These are phyloP conservation scores for Nothophaeocryptopus gaeumannii DNA, from an alignment of 2,329 filamentous ascomycete genomes.

Conservation along the genomic window DNA sequence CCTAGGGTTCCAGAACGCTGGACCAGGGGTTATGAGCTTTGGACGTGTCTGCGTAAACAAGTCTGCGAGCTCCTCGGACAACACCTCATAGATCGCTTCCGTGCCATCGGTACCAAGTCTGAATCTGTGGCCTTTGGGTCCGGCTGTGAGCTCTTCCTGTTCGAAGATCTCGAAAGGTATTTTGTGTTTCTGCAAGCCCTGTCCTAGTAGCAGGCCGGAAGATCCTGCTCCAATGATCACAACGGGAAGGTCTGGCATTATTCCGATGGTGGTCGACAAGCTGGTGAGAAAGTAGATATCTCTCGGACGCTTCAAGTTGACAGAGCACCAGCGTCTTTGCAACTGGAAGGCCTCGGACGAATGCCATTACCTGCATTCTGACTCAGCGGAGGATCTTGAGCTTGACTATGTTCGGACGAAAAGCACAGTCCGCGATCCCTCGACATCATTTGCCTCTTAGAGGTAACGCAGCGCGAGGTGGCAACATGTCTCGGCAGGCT, in stretches of 20 bases:
- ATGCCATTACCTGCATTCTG: no score
- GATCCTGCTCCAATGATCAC: constrained; percentile 3
- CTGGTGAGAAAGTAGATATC: no score
- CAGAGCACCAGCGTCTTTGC: no score
- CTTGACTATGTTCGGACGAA: no score
- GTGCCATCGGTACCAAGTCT: constrained; percentile 2
- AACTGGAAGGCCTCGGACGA: no score
- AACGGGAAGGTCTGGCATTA: not conserved
- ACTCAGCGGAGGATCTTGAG: no score
- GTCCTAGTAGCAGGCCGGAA: not conserved
- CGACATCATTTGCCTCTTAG: no score
- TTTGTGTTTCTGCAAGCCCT: not conserved
- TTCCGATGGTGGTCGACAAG: no score
- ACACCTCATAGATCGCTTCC: not conserved
- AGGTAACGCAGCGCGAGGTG: no score
- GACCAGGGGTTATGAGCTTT: not conserved
- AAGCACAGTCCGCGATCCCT: no score
- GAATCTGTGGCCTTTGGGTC: constrained; percentile 1
- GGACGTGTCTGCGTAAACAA: constrained; percentile 2
- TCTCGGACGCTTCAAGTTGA: no score
- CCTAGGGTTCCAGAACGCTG: not conserved
- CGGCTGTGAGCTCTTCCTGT: not conserved
- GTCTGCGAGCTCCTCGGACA: not conserved
- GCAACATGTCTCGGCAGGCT: no score
- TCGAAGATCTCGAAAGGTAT: constrained; percentile 3